Conservation (phyloP, 2,329 filamentous ascomycete genomes). For the Monosporascus sp. region DNA sequence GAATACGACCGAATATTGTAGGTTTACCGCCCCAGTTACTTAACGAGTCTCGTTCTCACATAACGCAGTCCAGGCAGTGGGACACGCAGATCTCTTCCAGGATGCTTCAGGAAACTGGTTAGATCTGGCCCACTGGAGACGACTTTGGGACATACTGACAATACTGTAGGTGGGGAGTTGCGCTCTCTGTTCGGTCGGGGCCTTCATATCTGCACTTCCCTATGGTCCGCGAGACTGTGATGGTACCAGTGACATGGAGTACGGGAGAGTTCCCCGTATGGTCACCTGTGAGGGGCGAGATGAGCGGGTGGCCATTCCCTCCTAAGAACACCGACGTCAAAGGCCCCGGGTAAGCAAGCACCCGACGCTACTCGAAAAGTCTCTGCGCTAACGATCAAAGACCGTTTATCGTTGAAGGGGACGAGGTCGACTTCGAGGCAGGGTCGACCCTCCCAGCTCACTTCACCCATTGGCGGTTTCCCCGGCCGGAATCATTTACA, state of each 20-base stretch:
- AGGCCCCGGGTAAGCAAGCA: slow-evolving; percentile 19
- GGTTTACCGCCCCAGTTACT: slow-evolving; percentile 1
- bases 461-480: slow-evolving; percentile 52
- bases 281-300: slow-evolving; percentile 28
- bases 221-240: slow-evolving; percentile 38
- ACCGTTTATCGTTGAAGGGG: slow-evolving; percentile 36
- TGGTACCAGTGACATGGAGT: slow-evolving; percentile 33
- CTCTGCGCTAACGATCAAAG: slow-evolving; percentile 20
- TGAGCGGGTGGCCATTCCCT: slow-evolving; percentile 28
- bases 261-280: slow-evolving; percentile 29
- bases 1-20: slow-evolving; percentile 36
- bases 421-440: slow-evolving; percentile 40
- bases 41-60: background rate
- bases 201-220: slow-evolving; percentile 32
- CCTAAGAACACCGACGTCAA: slow-evolving; percentile 9
- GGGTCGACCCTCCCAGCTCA: slow-evolving; percentile 42
- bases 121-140: background rate
- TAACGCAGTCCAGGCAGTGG: slow-evolving; percentile 43
- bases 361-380: slow-evolving; percentile 6
- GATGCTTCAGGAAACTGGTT: slow-evolving; percentile 35
- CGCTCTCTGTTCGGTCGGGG: slow-evolving; percentile 34
- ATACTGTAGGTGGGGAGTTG: slow-evolving; percentile 31
- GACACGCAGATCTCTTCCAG: slow-evolving; percentile 52
- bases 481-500: slow-evolving; percentile 37
- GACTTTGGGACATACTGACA: background rate